These are phyloP conservation scores for Penicillium parvum DNA, from an alignment of 495 filamentous ascomycete genomes.

Conservation along the genomic window DNA sequence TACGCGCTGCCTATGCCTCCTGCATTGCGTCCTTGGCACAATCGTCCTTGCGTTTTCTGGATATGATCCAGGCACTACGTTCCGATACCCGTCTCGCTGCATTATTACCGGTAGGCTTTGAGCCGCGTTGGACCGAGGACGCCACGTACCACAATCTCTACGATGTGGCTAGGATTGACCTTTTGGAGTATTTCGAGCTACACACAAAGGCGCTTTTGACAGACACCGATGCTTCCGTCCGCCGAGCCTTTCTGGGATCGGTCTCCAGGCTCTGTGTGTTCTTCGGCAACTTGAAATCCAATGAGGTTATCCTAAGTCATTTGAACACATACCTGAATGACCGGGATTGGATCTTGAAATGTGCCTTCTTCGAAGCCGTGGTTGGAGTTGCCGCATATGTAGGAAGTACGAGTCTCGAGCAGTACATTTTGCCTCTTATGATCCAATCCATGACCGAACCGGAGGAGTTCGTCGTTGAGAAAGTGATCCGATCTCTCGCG, in stretches of 20 bases:
- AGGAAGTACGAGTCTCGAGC: constrained; percentile 81
- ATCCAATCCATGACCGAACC: constrained; percentile 93
- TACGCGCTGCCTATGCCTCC: constrained; percentile 86
- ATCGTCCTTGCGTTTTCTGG: constrained; percentile 79
- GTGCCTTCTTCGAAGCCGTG: constrained; percentile 93
- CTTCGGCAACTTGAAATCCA: constrained; percentile 83
- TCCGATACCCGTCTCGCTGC: constrained; percentile 78
- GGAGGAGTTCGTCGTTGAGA: constrained; percentile 92
- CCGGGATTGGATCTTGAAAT: constrained; percentile 92
- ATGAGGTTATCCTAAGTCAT: constrained; percentile 91
- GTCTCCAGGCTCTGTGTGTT: constrained; percentile 92
- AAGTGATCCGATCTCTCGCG: constrained; percentile 82
- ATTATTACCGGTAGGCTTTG: constrained; percentile 64
- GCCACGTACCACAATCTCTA: constrained; percentile 75
- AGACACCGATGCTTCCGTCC: constrained; percentile 81
- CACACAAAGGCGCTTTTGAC: constrained; percentile 89
- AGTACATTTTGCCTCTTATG: constrained; percentile 95
- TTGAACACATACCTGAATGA: constrained; percentile 98
- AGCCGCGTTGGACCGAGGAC: constrained; percentile 60
- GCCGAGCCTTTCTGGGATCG: constrained; percentile 87
- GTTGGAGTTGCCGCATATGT: constrained; percentile 90
- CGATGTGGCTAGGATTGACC: constrained; percentile 71
- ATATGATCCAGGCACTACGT: constrained; percentile 83
- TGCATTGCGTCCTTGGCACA: constrained; percentile 89
- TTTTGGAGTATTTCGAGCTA: constrained; percentile 73